Percentiles rank a stretch among this genome's conserved stretches.
These are phyloP conservation scores for Fusarium proliferatum DNA, from an alignment of 2,329 filamentous ascomycete species.

Conservation along the genomic window DNA sequence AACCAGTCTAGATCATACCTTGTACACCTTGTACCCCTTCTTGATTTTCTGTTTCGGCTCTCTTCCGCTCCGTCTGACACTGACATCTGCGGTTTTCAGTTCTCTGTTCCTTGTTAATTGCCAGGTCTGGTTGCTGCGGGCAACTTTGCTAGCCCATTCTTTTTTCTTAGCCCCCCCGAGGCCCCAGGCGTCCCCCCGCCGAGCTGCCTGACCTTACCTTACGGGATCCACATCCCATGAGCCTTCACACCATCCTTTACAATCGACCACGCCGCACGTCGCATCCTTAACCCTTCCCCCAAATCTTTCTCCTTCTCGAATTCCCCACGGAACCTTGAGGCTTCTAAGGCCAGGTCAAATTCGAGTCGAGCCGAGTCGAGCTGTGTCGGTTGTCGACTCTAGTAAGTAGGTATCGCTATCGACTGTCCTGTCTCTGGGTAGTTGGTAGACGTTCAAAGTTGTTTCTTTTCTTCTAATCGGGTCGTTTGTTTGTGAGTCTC, in stretches of 20 bases:
- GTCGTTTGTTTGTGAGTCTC: slow-evolving; percentile 40
- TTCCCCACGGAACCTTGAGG: slow-evolving; percentile 24
- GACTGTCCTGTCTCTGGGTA: slow-evolving; percentile 10
- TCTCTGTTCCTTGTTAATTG: slow-evolving; percentile 15
- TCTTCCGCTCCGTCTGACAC: slow-evolving; percentile 25
- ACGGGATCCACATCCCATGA: slow-evolving; percentile 28
- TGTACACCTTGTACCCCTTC: neutral
- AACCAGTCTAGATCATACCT: slow-evolving; percentile 10
- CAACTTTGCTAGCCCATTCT: slow-evolving; percentile 40
- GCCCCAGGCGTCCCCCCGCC: slow-evolving; percentile 4
- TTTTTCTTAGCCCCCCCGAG: slow-evolving; percentile 19
- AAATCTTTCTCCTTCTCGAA: slow-evolving; percentile 36
- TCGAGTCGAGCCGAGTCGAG: slow-evolving; percentile 19
- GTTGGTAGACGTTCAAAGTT: slow-evolving; percentile 16
- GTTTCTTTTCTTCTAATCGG: slow-evolving; percentile 22
- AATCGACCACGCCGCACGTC: slow-evolving; percentile 31
- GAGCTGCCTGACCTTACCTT: slow-evolving; percentile 18
- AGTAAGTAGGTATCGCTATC: slow-evolving; percentile 28
- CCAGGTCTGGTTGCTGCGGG: slow-evolving; percentile 44
- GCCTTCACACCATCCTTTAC: slow-evolving; percentile 35
- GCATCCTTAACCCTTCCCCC: slow-evolving; percentile 38
- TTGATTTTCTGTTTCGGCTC: slow-evolving; percentile 19
- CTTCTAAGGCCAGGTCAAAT: slow-evolving; percentile 28
- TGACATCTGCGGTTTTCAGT: slow-evolving; percentile 10
- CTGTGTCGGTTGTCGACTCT: slow-evolving; percentile 4